A percentile compares a stretch with the other conserved stretches of the same genome.
Conservation (phyloP, 2,329 filamentous ascomycete genomes). For the Westerdykella ornata region DNA sequence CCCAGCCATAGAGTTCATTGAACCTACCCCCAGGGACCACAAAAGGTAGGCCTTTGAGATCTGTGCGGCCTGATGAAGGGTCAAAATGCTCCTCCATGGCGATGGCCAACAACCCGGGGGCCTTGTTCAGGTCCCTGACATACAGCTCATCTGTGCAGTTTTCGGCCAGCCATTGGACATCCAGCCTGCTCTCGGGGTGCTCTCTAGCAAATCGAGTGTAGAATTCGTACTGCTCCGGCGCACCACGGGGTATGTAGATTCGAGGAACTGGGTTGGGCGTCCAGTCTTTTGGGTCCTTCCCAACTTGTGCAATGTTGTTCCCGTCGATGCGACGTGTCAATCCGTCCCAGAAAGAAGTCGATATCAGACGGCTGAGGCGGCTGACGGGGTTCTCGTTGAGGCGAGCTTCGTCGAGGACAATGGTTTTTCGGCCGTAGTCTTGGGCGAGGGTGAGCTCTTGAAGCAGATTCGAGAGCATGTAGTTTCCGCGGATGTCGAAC, state of each 20-base stretch:
- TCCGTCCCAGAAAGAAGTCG: constrained; percentile 86
- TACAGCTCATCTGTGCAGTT: constrained; percentile 69
- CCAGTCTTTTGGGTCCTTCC: constrained; percentile 91
- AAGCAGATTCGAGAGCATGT: constrained; percentile 92
- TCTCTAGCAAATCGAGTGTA: constrained; percentile 74
- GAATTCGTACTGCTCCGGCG: constrained; percentile 82
- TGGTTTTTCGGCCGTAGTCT: constrained; percentile 81
- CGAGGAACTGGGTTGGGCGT: constrained; percentile 80
- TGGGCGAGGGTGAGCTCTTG: constrained; percentile 92
- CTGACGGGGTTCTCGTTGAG: constrained; percentile 94
- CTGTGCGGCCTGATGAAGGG: constrained; percentile 60
- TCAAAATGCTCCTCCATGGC: constrained; percentile 73
- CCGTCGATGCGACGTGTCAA: constrained; percentile 86
- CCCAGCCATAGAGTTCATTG: constrained; percentile 98
- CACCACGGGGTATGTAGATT: constrained; percentile 81
- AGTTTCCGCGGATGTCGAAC: constrained; percentile 89
- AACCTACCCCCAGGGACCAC: constrained; percentile 97
- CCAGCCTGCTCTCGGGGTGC: constrained; percentile 75
- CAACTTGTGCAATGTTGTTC: constrained; percentile 77
- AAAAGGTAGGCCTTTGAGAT: constrained; percentile 76
- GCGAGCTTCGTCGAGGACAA: constrained; percentile 83
- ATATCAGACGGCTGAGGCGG: constrained; percentile 77
- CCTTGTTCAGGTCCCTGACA: constrained; percentile 75
- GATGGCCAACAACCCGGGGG: constrained; percentile 82
- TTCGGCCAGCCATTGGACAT: constrained; percentile 73